A percentile compares a stretch with the other conserved stretches of the same genome.
Conservation (phyloP, 2,329 filamentous ascomycete genomes). For the Hyphodiscus sp. region DNA sequence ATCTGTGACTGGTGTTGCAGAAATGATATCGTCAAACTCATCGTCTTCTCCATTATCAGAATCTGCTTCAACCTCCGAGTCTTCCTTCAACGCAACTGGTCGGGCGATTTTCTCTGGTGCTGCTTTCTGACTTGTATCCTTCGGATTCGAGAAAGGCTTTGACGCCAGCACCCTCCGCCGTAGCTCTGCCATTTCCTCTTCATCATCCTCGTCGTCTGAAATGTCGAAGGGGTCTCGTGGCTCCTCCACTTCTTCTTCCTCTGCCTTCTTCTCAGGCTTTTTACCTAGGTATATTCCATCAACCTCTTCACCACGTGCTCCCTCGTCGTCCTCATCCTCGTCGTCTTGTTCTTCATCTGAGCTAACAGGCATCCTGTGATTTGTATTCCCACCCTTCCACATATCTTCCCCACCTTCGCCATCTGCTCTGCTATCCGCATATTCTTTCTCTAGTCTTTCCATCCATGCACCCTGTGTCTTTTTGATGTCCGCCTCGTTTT, state of each 20-base stretch:
- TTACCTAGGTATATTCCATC: slow-evolving; percentile 58
- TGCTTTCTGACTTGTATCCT: slow-evolving; percentile 44
- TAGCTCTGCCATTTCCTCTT: slow-evolving; percentile 85
- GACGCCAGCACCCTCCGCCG: slow-evolving; percentile 84
- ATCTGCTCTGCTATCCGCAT: slow-evolving; percentile 68
- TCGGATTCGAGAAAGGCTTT: slow-evolving; percentile 71
- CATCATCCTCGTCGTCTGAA: slow-evolving; percentile 74
- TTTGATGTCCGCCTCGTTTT: slow-evolving; percentile 76
- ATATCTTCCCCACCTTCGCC: slow-evolving; percentile 62
- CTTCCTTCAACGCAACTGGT: slow-evolving; percentile 48
- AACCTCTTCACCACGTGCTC: slow-evolving; percentile 38
- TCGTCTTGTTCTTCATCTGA: slow-evolving; percentile 47
- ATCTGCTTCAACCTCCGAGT: slow-evolving; percentile 64
- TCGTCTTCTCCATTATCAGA: slow-evolving; percentile 65
- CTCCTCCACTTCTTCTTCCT: slow-evolving; percentile 37
- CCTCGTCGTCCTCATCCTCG: slow-evolving; percentile 40
- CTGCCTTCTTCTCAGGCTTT: slow-evolving; percentile 35
- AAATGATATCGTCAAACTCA: slow-evolving; percentile 88
- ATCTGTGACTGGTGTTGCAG: slow-evolving; percentile 84
- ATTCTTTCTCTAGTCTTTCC: slow-evolving; percentile 82
- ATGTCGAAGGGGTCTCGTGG: slow-evolving; percentile 65
- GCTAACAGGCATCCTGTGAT: slow-evolving; percentile 50
- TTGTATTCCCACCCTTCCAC: slow-evolving; percentile 89
- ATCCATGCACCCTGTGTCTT: slow-evolving; percentile 83
- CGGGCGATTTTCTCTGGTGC: slow-evolving; percentile 55